A percentile compares a stretch with the other conserved stretches of the same genome.
These are phyloP conservation scores for Saururus chinensis DNA, from an alignment of 164 flowering plant species.

Conservation along the genomic window DNA sequence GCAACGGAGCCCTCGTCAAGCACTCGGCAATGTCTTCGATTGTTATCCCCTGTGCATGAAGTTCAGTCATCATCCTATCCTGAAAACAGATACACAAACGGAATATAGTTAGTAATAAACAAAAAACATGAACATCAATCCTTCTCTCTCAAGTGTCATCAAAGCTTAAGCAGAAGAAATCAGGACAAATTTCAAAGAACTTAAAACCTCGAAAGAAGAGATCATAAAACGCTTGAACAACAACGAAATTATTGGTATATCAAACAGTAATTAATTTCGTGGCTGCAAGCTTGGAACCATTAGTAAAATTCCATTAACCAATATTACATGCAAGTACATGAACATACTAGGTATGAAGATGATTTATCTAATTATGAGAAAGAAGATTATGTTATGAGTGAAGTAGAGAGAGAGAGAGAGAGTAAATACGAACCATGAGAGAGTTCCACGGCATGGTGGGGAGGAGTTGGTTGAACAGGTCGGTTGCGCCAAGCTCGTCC, in stretches of 20 bases:
- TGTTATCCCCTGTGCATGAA: constrained; percentile 50
- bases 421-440: constrained; percentile 40
- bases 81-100: constrained; percentile 9
- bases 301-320: too few species aligned
- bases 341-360: too few species aligned
- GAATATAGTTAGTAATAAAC: not conserved
- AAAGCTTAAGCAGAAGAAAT: not conserved
- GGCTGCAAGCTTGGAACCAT: too few species aligned
- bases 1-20: constrained; percentile 37
- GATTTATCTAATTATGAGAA: too few species aligned
- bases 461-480: constrained; percentile 51
- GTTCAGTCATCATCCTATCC: constrained; percentile 62
- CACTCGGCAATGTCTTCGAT: constrained; percentile 46
- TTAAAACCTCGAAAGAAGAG: too few species aligned
- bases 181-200: not conserved
- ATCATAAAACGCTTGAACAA: not conserved
- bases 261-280: not conserved
- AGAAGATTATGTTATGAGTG: not conserved
- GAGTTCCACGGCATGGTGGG: constrained; percentile 80
- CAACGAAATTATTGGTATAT: not conserved
- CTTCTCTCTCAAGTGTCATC: not conserved
- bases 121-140: not conserved
- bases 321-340: too few species aligned
- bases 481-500: constrained; percentile 50
- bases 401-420: too few species aligned